Percentiles rank a stretch among this genome's conserved stretches.
These are phyloP conservation scores for Hypoxylon lienhwacheense DNA, from an alignment of 495 filamentous ascomycete species.

Conservation along the genomic window DNA sequence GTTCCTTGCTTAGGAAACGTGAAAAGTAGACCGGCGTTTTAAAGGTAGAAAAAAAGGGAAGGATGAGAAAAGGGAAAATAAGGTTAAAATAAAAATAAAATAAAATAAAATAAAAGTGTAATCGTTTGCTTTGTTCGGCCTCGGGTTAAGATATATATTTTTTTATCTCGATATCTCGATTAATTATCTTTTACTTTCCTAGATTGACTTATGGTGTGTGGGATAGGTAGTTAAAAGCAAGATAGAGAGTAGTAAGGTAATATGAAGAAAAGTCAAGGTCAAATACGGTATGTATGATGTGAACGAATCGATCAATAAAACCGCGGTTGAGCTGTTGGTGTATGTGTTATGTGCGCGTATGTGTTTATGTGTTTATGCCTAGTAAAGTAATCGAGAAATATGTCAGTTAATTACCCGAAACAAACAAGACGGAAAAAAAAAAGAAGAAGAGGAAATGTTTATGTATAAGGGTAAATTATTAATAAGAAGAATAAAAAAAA, in stretches of 20 bases:
- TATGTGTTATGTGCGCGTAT: constrained; percentile 6
- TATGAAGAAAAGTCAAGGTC: too few relatives aligned
- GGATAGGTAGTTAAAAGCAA: constrained; percentile 24
- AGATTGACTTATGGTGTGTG: constrained; percentile 33
- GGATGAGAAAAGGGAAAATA: constrained; percentile 7
- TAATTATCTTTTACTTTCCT: constrained; percentile 43
- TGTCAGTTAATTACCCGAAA: constrained; percentile 36
- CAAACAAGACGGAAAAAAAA: too few relatives aligned
- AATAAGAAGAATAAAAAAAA: too few relatives aligned
- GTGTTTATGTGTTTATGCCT: constrained; percentile 18
- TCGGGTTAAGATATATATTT: constrained; percentile 1
- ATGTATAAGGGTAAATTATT: too few relatives aligned
- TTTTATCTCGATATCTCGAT: not conserved
- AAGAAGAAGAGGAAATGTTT: too few relatives aligned
- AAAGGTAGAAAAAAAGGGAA: not conserved
- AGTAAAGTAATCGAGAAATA: constrained; percentile 24
- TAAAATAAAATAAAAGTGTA: constrained; percentile 12
- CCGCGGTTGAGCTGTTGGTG: constrained; percentile 1
- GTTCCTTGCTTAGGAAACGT: constrained; percentile 36
- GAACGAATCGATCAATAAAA: constrained; percentile 4
- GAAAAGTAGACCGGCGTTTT: constrained; percentile 2
- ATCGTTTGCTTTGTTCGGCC: constrained; percentile 13
- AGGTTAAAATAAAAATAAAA: constrained; percentile 24
- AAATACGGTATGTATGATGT: too few relatives aligned
- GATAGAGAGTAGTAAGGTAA: too few relatives aligned